These are phyloP conservation scores for Silene noctiflora DNA, from an alignment of 179 eudicot species.

Conservation along the genomic window DNA sequence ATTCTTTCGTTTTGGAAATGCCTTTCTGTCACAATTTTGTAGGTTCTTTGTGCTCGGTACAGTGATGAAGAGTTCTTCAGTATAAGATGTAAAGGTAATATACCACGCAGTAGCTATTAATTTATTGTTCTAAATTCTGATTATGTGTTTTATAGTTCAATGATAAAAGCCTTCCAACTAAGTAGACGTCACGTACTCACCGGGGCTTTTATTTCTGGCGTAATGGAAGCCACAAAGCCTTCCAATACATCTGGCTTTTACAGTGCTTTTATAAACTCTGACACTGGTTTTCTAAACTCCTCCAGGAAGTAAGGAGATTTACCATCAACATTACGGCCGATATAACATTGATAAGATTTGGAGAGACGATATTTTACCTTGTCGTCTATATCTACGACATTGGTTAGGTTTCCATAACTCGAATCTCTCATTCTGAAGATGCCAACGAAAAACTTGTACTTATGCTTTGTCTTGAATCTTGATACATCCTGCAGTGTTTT, in stretches of 20 bases:
- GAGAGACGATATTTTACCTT: constrained; percentile 87
- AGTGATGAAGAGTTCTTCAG: constrained; percentile 78
- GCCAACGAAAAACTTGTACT: not conserved
- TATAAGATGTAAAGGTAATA: constrained; percentile 75
- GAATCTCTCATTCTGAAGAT: not conserved
- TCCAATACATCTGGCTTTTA: no score
- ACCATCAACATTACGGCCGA: constrained; percentile 62
- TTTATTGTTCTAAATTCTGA: not conserved
- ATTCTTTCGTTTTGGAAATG: not conserved
- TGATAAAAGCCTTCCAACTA: not conserved
- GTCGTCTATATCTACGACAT: constrained; percentile 84
- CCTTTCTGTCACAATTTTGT: constrained; percentile 22
- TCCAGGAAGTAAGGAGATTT: constrained; percentile 73
- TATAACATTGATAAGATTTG: constrained; percentile 70
- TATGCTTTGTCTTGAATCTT: no score
- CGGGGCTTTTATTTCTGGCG: not conserved
- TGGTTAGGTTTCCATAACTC: constrained; percentile 43
- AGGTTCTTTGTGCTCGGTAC: constrained; percentile 83
- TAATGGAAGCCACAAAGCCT: no score
- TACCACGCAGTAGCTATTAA: not conserved
- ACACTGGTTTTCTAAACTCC: not conserved
- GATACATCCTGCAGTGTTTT: constrained; percentile 54
- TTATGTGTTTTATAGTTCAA: no score
- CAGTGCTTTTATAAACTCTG: not conserved
- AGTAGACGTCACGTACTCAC: not conserved